These are phyloP conservation scores for Lactarius akahatsu DNA, from an alignment of 768 basidiomycete species.

Conservation along the genomic window DNA sequence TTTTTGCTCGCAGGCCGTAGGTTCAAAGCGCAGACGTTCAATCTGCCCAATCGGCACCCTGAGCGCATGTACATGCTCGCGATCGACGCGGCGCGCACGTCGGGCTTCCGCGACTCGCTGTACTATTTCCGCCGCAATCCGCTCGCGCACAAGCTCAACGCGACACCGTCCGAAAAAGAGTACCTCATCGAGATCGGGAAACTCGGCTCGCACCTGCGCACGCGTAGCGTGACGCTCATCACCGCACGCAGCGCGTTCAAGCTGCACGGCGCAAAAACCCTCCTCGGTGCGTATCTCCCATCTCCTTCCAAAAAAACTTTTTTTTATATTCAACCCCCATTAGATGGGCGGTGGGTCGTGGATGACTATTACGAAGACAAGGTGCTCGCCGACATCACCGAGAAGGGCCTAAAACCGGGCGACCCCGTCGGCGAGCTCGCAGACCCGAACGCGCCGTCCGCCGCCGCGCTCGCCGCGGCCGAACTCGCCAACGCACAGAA, in stretches of 20 bases:
- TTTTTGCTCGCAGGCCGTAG: conserved; percentile 56
- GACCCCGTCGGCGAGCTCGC: conserved; percentile 76
- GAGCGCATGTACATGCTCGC: conserved; percentile 90
- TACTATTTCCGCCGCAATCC: conserved; percentile 95
- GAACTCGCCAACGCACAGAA: conserved; percentile 38
- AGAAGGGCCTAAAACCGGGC: conserved; percentile 80
- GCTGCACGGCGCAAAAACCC: conserved; percentile 88
- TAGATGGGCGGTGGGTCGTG: conserved; percentile 83
- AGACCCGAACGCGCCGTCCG: conserved; percentile 61
- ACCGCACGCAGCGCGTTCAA: conserved; percentile 93
- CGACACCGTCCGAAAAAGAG: conserved; percentile 89
- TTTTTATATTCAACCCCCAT: too few species aligned
- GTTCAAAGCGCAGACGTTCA: conserved; percentile 88
- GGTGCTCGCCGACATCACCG: conserved; percentile 68
- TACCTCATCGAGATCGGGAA: conserved; percentile 86
- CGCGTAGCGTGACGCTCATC: conserved; percentile 90
- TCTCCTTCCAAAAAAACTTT: too few species aligned
- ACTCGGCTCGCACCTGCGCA: conserved; percentile 83
- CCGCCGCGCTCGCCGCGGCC: conserved; percentile 46
- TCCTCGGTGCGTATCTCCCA: conserved; percentile 58
- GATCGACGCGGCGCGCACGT: conserved; percentile 94
- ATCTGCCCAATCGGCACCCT: conserved; percentile 81
- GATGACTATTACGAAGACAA: conserved; percentile 98
- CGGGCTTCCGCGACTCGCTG: conserved; percentile 95
- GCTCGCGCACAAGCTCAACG: conserved; percentile 86